Conservation (phyloP, 768 basidiomycete genomes). For the Podaxis sp. region DNA sequence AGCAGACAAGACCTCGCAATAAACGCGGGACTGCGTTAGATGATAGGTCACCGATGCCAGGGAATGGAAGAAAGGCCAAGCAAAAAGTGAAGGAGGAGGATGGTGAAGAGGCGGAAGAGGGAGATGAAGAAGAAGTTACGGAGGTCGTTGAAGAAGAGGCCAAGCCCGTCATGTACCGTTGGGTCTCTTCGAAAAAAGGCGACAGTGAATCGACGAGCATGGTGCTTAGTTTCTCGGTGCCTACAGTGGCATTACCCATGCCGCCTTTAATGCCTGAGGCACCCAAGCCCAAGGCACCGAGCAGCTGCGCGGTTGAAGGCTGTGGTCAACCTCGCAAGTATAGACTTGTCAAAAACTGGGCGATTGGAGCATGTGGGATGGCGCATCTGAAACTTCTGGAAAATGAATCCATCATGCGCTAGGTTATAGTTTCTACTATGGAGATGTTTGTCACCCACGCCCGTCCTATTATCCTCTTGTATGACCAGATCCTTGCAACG, state of each 20-base stretch:
- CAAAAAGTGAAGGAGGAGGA: conserved; percentile 35
- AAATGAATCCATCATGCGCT: conserved; percentile 10
- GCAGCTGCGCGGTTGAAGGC: conserved; percentile 52
- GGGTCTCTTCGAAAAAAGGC: conserved; percentile 54
- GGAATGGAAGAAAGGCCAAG: conserved; percentile 30
- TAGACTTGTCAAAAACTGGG: conserved; percentile 58
- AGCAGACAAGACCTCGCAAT: conserved; percentile 66
- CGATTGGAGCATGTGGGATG: conserved; percentile 64
- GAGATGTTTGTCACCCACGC: neutral
- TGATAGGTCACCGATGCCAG: conserved; percentile 32
- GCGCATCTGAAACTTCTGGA: conserved; percentile 58
- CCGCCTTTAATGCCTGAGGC: conserved; percentile 7
- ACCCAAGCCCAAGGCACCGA: conserved; percentile 17
- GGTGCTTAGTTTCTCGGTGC: conserved; percentile 13
- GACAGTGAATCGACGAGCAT: conserved; percentile 10
- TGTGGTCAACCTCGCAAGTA: conserved; percentile 58
- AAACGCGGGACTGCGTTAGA: conserved; percentile 55
- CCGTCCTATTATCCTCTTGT: neutral
- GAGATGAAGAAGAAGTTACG: conserved; percentile 27
- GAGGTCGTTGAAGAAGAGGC: conserved; percentile 24
- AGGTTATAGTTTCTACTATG: neutral
- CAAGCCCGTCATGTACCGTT: conserved; percentile 62
- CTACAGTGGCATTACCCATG: conserved; percentile 7
- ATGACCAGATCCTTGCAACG: neutral
- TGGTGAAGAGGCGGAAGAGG: conserved; percentile 31